Evolutionary conservation across 139 green algal genomes (phyloP).

Genomic region (Zygnema cylindricum): DNA sequence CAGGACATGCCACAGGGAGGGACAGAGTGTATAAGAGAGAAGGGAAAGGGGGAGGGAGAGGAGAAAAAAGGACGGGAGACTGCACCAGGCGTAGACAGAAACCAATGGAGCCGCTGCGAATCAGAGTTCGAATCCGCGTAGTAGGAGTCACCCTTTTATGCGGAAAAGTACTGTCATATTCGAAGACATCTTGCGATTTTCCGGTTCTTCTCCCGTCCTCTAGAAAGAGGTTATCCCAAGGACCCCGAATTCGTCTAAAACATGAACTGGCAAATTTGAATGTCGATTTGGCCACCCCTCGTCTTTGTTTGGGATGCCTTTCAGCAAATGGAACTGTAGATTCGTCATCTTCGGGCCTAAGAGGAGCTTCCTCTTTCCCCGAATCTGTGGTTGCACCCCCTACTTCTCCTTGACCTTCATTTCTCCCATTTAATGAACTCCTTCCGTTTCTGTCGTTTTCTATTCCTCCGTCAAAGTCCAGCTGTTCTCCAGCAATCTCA

Average conservation of each 20-base stretch:
- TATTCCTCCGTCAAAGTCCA: neutral
- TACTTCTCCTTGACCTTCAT: neutral
- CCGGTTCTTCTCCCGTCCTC: neutral
- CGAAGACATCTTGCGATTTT: too few species aligned
- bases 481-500: neutral
- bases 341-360: neutral
- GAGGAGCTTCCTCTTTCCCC: neutral
- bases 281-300: neutral
- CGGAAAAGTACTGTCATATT: constrained; percentile 10
- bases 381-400: neutral
- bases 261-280: neutral
- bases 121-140: constrained; percentile 8
- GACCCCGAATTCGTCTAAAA: too few species aligned
- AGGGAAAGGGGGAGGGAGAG: neutral
- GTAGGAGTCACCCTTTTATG: neutral
- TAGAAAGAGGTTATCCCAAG: neutral
- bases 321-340: neutral
- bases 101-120: neutral
- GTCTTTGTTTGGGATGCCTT: neutral
- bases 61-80: too few species aligned
- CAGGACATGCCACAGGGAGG: too few species aligned
- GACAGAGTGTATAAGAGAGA: too few species aligned
- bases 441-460: neutral
- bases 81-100: neutral
- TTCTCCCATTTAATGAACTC: neutral